phyloP scores from a whole-genome alignment of 2,329 filamentous ascomycete genomes.

The Xenoacremonium recifei region DNA sequence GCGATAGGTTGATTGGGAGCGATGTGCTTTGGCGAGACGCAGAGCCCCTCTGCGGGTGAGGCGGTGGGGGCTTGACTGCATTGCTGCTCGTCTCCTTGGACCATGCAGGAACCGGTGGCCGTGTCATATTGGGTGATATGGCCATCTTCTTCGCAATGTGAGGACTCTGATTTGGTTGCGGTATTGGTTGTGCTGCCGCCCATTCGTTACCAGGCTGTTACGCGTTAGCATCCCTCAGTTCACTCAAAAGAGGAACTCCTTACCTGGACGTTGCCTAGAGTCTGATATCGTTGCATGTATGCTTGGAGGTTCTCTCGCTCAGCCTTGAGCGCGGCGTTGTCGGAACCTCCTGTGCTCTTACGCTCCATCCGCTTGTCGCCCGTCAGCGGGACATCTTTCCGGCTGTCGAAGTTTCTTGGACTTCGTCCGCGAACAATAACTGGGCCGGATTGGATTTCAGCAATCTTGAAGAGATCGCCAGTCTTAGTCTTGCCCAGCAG shows the following conservation, averaged over 20 bases:
- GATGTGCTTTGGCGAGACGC: slow-evolving; percentile 27
- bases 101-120: slow-evolving; percentile 56
- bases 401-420: slow-evolving; percentile 89
- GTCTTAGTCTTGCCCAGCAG: slow-evolving; percentile 72
- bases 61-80: slow-evolving; percentile 15
- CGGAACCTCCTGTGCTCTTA: slow-evolving; percentile 38
- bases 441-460: slow-evolving; percentile 86
- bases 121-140: slow-evolving; percentile 48
- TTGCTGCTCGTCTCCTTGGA: slow-evolving; percentile 32
- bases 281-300: slow-evolving; percentile 29
- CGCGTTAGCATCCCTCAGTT: slow-evolving; percentile 11
- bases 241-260: slow-evolving; percentile 5
- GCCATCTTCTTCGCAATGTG: slow-evolving; percentile 53
- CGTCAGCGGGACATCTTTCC: slow-evolving; percentile 79
- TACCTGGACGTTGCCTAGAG: slow-evolving; percentile 35
- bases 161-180: slow-evolving; percentile 33
- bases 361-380: slow-evolving; percentile 48
- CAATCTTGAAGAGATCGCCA: slow-evolving; percentile 69
- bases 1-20: slow-evolving; percentile 50
- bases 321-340: slow-evolving; percentile 30
- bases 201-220: slow-evolving; percentile 45
- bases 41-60: slow-evolving; percentile 20
- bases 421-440: slow-evolving; percentile 93
- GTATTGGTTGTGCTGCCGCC: slow-evolving; percentile 38
- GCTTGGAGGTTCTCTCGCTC: slow-evolving; percentile 32